Base-by-base conservation (phyloP, 768 basidiomycete species). In the Lactifluus pinguis region DNA sequence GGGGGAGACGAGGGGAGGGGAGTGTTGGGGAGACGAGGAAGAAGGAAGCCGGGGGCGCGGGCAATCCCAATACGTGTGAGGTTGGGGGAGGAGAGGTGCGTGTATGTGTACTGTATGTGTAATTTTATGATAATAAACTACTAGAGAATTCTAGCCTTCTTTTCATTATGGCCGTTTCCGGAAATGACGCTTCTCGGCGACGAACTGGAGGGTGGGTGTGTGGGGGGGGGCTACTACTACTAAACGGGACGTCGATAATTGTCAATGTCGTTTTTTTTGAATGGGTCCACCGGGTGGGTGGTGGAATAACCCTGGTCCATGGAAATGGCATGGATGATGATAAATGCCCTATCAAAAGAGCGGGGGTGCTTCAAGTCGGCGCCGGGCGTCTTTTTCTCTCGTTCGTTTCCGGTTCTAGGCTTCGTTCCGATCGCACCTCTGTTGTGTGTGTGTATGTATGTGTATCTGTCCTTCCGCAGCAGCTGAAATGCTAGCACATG, bases 91-190 rank as follows among this genome's bases (percentile, higher is more conserved):
- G 6, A n/a, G n/a, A n/a, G n/a, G n/a, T n/a, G n/a, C n/a, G n/a
- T n/a, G n/a, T n/a, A n/a, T n/a, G n/a, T n/a, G n/a, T n/a, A n/a
- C n/a, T n/a, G n/a, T n/a, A n/a, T 5, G 32, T 34, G 39, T 36
- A 47, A 45, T 25, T 38, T 53, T 47, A 17, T 38, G 39, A 59
- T 53, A 53, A 38, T 59, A 59, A 53, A 39, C 44, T 53, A 52
- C 45, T 4, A 25, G 19, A 59, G 58, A 59, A 51, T 55, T 38
- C 45, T 19, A 55, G 36, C 32, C 53, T 48, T 61, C 51, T 53
- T 61, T 61, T 61, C 60, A 61, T 57, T 61, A 58, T 57, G 45
- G 47, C 61, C 52, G 13, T 53, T 58, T 53, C 47, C 5, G 61
- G 61, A 53, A 53, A 21, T 39, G 51, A 29, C 25, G n/a, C 50